A percentile compares a stretch with the other conserved stretches of the same genome.
phyloP scores from a whole-genome alignment of 805 yeast species.

The Starmerella cellae region DNA sequence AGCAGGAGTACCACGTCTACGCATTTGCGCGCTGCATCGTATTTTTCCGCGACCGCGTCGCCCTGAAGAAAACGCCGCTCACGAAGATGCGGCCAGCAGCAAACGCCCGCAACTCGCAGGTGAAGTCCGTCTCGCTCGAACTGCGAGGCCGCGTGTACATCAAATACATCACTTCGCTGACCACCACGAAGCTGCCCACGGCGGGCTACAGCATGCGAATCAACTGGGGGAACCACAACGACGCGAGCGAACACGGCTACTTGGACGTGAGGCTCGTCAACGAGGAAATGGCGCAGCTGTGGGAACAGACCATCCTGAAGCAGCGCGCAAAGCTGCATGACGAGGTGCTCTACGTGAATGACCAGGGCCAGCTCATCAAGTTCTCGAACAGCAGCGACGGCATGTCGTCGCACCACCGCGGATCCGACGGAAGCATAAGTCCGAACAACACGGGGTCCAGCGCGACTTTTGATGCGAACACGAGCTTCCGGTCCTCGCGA shows the following conservation, averaged over 20 bases:
- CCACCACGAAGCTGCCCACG: conserved; percentile 22
- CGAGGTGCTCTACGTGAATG: background rate
- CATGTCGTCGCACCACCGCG: background rate
- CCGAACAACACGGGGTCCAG: background rate
- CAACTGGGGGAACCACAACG: conserved; percentile 32
- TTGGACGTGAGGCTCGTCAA: conserved; percentile 69
- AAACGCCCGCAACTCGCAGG: conserved; percentile 12
- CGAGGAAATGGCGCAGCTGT: conserved; percentile 70
- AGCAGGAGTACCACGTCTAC: conserved; percentile 79
- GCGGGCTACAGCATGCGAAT: conserved; percentile 25
- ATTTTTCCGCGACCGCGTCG: conserved; percentile 47
- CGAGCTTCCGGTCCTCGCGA: conserved; percentile 4
- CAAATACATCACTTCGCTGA: conserved; percentile 40
- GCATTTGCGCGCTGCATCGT: conserved; percentile 62
- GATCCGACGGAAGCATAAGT: background rate
- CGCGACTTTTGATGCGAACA: no score
- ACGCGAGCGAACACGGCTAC: conserved; percentile 73
- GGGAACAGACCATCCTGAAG: conserved; percentile 39
- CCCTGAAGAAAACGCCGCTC: conserved; percentile 39
- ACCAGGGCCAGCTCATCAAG: background rate
- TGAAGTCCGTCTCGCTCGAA: conserved; percentile 33
- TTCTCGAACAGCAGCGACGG: conserved; percentile 2
- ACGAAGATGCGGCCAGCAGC: background rate
- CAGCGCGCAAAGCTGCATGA: background rate
- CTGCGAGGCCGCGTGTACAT: conserved; percentile 74